Conservation (phyloP, 2,329 filamentous ascomycete species). For the Bipolaris gigantea region DNA sequence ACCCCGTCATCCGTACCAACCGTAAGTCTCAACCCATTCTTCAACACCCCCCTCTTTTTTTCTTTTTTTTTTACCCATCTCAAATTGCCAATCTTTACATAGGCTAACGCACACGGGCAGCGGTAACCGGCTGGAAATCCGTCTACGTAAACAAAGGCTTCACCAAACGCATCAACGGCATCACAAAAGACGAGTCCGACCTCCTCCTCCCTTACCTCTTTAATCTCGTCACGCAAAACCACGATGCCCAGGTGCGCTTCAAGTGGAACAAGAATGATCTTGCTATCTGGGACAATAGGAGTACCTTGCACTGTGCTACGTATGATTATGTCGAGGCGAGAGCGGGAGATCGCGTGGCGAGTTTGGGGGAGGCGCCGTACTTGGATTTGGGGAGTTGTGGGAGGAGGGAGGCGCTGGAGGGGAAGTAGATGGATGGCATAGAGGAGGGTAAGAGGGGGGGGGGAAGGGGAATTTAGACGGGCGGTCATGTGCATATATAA, state of each 20-base stretch:
- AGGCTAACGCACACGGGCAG: slow-evolving; percentile 5
- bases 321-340: slow-evolving; percentile 62
- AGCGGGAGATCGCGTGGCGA: slow-evolving; percentile 55
- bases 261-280: slow-evolving; percentile 46
- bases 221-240: slow-evolving; percentile 53
- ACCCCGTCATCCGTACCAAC: slow-evolving; percentile 65
- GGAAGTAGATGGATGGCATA: neutral
- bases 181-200: slow-evolving; percentile 51
- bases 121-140: slow-evolving; percentile 64
- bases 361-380: slow-evolving; percentile 61
- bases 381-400: slow-evolving; percentile 53
- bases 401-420: slow-evolving; percentile 3
- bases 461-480: too few species aligned
- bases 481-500: too few species aligned
- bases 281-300: slow-evolving; percentile 69
- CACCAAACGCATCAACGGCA: slow-evolving; percentile 49
- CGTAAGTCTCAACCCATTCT: slow-evolving; percentile 32
- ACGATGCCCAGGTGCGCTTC: slow-evolving; percentile 56
- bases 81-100: neutral
- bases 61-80: too few species aligned
- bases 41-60: neutral
- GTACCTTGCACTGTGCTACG: slow-evolving; percentile 62
- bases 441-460: too few species aligned
- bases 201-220: slow-evolving; percentile 48
- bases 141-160: slow-evolving; percentile 42